Conservation (phyloP, 2,329 filamentous ascomycete species). For the Coniochaeta sp. region DNA sequence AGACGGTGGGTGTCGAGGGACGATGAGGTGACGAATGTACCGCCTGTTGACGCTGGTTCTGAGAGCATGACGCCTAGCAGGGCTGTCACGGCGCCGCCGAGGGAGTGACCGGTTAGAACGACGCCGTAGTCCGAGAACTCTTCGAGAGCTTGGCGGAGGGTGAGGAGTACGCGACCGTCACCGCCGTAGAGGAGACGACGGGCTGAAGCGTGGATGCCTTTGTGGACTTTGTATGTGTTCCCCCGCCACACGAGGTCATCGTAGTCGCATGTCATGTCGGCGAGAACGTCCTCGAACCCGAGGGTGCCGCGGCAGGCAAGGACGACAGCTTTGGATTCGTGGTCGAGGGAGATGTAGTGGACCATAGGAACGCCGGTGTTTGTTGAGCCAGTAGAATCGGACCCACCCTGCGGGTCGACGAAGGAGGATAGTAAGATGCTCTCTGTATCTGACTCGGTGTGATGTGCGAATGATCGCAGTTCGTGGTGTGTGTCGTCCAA, state of each 20-base stretch:
- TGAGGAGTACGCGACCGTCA: conserved; percentile 59
- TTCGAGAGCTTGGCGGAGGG: conserved; percentile 57
- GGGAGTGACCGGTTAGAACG: conserved; percentile 62
- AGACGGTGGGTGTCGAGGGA: conserved; percentile 33
- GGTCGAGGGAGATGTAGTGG: conserved; percentile 66
- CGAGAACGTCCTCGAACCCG: conserved; percentile 67
- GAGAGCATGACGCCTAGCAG: conserved; percentile 65
- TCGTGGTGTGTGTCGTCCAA: conserved; percentile 49
- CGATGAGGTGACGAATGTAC: conserved; percentile 56
- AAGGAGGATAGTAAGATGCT: conserved; percentile 64
- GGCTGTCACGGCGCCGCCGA: conserved; percentile 63
- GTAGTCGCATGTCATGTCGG: conserved; percentile 69
- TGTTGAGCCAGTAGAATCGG: conserved; percentile 57
- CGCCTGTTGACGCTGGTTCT: conserved; percentile 47
- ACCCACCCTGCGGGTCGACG: conserved; percentile 60
- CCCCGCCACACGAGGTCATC: conserved; percentile 59
- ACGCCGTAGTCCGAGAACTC: conserved; percentile 64
- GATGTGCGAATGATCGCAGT: conserved; percentile 55
- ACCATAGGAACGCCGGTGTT: conserved; percentile 63
- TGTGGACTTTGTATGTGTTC: conserved; percentile 62
- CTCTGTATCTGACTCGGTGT: conserved; percentile 50
- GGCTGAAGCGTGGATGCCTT: conserved; percentile 67
- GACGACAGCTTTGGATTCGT: conserved; percentile 64
- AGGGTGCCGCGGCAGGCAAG: conserved; percentile 66
- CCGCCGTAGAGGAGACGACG: conserved; percentile 59